Conservation (phyloP, 2,329 filamentous ascomycete genomes). For the Phaeosphaeria sp. region DNA sequence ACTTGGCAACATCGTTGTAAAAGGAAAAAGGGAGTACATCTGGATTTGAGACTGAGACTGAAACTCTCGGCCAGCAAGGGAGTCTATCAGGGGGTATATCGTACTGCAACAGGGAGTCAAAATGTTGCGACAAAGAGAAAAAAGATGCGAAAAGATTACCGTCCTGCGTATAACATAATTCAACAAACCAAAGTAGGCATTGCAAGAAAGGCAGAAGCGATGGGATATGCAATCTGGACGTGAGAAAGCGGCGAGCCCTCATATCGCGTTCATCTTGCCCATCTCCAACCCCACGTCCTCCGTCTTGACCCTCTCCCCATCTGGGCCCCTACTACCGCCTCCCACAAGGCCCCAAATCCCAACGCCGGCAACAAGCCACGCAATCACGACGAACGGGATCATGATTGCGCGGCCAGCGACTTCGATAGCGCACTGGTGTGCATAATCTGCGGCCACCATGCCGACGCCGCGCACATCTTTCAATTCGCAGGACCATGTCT, state of each 20-base stretch:
- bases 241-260: too few species aligned
- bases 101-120: not conserved
- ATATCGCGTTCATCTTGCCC: conserved; percentile 31
- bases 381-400: conserved; percentile 36
- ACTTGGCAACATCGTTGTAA: conserved; percentile 12
- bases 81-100: conserved; percentile 7
- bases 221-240: too few species aligned
- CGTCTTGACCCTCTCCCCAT: conserved; percentile 33
- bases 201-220: too few species aligned
- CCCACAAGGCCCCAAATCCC: conserved; percentile 33
- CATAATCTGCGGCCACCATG: conserved; percentile 38
- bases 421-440: conserved; percentile 36
- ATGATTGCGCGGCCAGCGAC: conserved; percentile 36
- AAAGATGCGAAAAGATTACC: not conserved
- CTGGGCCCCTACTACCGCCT: conserved; percentile 21
- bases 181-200: too few species aligned
- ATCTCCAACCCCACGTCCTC: conserved; percentile 39
- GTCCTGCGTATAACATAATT: too few species aligned
- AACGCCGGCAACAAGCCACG: conserved; percentile 23
- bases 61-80: conserved; percentile 14
- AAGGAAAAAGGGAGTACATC: not conserved
- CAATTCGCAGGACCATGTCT: conserved; percentile 45
- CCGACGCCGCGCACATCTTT: conserved; percentile 23
- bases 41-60: not conserved
- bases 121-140: not conserved